phyloP scores from a whole-genome alignment of 2,329 filamentous ascomycete genomes.

The Elsinoe australis region DNA sequence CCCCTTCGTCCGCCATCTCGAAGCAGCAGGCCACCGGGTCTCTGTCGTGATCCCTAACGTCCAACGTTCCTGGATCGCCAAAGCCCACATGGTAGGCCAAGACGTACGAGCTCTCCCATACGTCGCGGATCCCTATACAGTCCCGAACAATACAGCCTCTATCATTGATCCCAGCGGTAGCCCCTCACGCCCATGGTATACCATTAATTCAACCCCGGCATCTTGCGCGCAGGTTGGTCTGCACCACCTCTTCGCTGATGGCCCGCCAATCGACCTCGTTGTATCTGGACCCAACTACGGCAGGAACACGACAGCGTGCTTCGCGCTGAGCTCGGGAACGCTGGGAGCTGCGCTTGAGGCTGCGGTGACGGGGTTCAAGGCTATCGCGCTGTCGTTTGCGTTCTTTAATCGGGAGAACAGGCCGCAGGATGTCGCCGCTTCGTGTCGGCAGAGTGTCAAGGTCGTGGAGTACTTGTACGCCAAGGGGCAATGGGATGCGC shows the following conservation, averaged over 20 bases:
- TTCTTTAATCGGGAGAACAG: slow-evolving; percentile 85
- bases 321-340: slow-evolving; percentile 43
- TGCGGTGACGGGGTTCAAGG: slow-evolving; percentile 40
- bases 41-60: slow-evolving; percentile 85
- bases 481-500: slow-evolving; percentile 60
- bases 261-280: slow-evolving; percentile 42
- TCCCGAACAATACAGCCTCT: no score
- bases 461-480: slow-evolving; percentile 71
- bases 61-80: slow-evolving; percentile 96
- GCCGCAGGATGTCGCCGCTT: slow-evolving; percentile 67
- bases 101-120: slow-evolving; percentile 62
- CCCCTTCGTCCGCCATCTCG: slow-evolving; percentile 39
- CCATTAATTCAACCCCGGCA: slow-evolving; percentile 45
- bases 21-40: slow-evolving; percentile 68
- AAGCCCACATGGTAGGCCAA: slow-evolving; percentile 85
- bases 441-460: slow-evolving; percentile 63
- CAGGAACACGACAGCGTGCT: slow-evolving; percentile 44
- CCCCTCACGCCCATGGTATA: slow-evolving; percentile 41
- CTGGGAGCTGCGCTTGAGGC: slow-evolving; percentile 46
- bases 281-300: slow-evolving; percentile 41
- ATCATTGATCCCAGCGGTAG: no score
- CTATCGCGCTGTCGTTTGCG: slow-evolving; percentile 82
- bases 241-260: slow-evolving; percentile 37
- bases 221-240: slow-evolving; percentile 45
- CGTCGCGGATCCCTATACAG: no score